phyloP scores from a whole-genome alignment of 768 basidiomycete genomes.

The Lactarius quietus region DNA sequence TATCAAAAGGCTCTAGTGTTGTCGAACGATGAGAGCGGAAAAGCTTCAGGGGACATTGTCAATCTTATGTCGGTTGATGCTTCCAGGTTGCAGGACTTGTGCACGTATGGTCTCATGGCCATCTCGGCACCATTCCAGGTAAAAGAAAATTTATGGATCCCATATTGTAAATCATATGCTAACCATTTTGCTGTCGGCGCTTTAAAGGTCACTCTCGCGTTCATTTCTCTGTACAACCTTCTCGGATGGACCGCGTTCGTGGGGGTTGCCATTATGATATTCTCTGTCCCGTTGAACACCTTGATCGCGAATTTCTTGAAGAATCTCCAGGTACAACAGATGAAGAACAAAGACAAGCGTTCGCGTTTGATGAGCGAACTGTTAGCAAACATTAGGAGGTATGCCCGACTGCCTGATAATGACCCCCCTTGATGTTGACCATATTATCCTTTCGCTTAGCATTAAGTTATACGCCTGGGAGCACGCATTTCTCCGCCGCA shows the following conservation, averaged over 20 bases:
- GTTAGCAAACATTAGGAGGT: constrained; percentile 88
- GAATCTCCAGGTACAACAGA: constrained; percentile 79
- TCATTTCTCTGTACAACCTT: constrained; percentile 83
- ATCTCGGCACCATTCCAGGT: constrained; percentile 86
- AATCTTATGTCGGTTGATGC: constrained; percentile 92
- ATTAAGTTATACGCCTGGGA: constrained; percentile 97
- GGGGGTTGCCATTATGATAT: constrained; percentile 84
- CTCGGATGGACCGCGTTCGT: constrained; percentile 91
- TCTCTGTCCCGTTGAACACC: constrained; percentile 74
- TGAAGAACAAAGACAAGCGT: constrained; percentile 88
- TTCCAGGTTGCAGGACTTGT: constrained; percentile 72
- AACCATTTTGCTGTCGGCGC: not conserved
- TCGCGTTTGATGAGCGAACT: constrained; percentile 90
- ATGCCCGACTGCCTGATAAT: not conserved
- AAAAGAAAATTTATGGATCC: constrained; percentile 16
- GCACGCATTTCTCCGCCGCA: constrained; percentile 75
- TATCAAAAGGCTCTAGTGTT: constrained; percentile 85
- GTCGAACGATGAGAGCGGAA: constrained; percentile 77
- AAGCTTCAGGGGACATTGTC: constrained; percentile 88
- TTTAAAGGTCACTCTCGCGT: constrained; percentile 75
- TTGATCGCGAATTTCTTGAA: constrained; percentile 67
- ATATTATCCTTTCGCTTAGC: constrained; percentile 35
- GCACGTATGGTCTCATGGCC: constrained; percentile 78
- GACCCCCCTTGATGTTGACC: not conserved
- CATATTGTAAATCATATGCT: not conserved